Conservation (phyloP, 2,329 filamentous ascomycete species). For the Aspergillus sp. region DNA sequence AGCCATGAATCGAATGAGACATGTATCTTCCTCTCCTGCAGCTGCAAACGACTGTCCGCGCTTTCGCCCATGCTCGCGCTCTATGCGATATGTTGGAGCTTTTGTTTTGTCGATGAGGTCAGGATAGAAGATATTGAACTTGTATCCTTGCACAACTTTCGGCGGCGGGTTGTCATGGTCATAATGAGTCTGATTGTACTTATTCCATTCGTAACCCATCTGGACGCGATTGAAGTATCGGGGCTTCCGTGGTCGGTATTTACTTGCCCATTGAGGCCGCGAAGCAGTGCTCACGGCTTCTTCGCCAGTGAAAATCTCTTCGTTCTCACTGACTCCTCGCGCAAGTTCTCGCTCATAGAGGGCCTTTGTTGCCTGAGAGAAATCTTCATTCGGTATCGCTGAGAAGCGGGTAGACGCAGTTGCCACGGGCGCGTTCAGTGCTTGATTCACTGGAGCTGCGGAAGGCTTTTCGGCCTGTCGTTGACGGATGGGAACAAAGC, state of each 20-base stretch:
- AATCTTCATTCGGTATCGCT: constrained; percentile 68
- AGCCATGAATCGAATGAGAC: constrained; percentile 90
- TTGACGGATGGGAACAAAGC: constrained; percentile 63
- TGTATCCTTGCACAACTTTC: constrained; percentile 97
- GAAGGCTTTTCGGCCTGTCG: constrained; percentile 33
- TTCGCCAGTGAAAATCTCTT: constrained; percentile 92
- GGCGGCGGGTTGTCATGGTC: constrained; percentile 97
- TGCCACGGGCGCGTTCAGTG: constrained; percentile 44
- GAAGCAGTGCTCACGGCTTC: constrained; percentile 67
- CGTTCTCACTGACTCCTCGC: constrained; percentile 84
- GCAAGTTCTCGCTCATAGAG: constrained; percentile 92
- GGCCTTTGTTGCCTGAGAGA: constrained; percentile 81
- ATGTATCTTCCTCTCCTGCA: constrained; percentile 94
- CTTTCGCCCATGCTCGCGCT: constrained; percentile 84
- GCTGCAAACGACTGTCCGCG: constrained; percentile 89
- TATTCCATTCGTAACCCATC: constrained; percentile 99
- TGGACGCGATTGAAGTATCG: constrained; percentile 97
- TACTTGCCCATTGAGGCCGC: constrained; percentile 75
- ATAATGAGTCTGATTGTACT: constrained; percentile 99
- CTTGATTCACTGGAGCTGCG: constrained; percentile 29
- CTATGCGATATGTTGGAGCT: constrained; percentile 92
- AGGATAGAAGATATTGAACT: constrained; percentile 99
- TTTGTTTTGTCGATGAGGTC: constrained; percentile 93
- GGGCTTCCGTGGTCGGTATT: constrained; percentile 86
- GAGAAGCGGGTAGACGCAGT: constrained; percentile 68